phyloP scores from a whole-genome alignment of 2,329 filamentous ascomycete species.

The Cryphonectria naterciae region DNA sequence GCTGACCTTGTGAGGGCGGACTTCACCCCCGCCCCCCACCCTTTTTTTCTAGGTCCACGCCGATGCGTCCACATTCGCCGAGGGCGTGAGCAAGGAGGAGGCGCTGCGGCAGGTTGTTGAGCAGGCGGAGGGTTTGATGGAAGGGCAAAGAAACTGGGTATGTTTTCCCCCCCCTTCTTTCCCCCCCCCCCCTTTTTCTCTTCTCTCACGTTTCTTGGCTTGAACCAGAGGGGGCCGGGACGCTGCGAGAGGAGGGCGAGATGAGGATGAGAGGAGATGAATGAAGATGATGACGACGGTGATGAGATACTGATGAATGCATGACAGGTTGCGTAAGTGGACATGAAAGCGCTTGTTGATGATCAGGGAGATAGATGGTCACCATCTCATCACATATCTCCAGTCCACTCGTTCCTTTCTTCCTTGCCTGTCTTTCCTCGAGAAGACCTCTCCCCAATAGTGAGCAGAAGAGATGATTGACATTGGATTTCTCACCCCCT shows the following conservation, averaged over 20 bases:
- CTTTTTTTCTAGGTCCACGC: conserved; percentile 68
- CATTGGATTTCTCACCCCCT: neutral
- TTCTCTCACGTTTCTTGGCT: neutral
- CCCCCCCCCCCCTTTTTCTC: no score
- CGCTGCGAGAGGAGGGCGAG: neutral
- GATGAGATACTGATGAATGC: conserved; percentile 1
- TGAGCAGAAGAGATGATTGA: neutral
- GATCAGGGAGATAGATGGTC: neutral
- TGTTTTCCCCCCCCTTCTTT: conserved; percentile 36
- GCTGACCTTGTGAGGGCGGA: neutral
- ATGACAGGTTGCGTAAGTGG: conserved; percentile 21
- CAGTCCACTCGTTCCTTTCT: no score
- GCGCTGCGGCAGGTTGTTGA: conserved; percentile 75
- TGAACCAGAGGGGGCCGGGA: neutral
- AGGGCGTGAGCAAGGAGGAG: conserved; percentile 69
- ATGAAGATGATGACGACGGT: neutral
- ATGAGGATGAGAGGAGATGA: neutral
- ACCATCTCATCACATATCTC: neutral
- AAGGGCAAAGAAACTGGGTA: conserved; percentile 81
- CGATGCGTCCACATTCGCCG: conserved; percentile 74
- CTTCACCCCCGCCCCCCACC: no score
- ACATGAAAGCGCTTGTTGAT: neutral
- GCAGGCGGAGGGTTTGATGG: conserved; percentile 70
- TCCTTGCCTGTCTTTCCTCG: no score
- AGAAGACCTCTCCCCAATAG: no score